These are phyloP conservation scores for Ophiostoma australiae DNA, from an alignment of 2,329 filamentous ascomycete species.

Conservation along the genomic window DNA sequence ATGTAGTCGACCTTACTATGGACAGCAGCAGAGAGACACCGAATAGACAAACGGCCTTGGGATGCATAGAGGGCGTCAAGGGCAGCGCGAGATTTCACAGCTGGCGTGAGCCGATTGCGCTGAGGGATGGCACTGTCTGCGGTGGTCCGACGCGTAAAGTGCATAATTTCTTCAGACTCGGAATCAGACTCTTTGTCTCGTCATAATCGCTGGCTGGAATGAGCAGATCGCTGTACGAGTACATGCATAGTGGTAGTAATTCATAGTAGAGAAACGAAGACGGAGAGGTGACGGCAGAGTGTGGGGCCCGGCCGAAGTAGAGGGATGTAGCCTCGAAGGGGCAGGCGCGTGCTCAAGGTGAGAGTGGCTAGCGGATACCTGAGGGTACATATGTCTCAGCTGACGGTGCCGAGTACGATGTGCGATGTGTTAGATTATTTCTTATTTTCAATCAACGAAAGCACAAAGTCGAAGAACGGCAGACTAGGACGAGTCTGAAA, in stretches of 20 bases:
- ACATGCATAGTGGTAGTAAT: neutral
- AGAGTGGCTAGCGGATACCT: neutral
- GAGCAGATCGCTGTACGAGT: neutral
- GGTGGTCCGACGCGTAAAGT: neutral
- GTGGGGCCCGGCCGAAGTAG: neutral
- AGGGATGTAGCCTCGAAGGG: neutral
- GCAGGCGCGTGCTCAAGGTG: neutral
- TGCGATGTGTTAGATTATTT: too few species aligned
- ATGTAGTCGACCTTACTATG: neutral
- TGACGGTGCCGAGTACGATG: neutral
- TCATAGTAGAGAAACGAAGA: neutral
- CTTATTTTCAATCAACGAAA: neutral
- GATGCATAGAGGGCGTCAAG: neutral
- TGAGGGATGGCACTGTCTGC: neutral
- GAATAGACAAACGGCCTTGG: neutral
- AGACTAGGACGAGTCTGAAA: neutral
- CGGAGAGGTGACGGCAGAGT: constrained; percentile 2
- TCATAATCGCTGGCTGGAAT: neutral
- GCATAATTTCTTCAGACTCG: neutral
- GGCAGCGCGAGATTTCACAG: neutral
- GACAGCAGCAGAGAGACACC: neutral
- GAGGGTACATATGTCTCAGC: neutral
- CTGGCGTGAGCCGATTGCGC: neutral
- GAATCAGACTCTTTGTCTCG: neutral
- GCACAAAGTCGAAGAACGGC: neutral